Conservation (phyloP, 495 filamentous ascomycete genomes). For the Parathielavia appendiculata region DNA sequence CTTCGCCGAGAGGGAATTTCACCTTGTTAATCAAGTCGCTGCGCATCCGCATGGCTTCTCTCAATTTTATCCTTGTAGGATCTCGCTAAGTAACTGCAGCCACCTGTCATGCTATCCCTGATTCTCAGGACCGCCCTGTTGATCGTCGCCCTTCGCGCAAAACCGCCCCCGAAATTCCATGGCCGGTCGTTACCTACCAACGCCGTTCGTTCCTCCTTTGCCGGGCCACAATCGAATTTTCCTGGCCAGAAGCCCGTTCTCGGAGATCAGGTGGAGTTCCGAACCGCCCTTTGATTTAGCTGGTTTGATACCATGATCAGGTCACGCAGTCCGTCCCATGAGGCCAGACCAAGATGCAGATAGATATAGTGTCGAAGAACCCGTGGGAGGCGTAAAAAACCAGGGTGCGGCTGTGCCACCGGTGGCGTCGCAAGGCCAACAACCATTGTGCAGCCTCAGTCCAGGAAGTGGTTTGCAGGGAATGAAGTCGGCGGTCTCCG, state of each 20-base stretch:
- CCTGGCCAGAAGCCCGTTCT: too few relatives aligned
- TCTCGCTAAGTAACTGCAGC: neutral
- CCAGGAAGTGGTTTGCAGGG: neutral
- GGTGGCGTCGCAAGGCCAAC: neutral
- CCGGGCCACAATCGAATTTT: too few relatives aligned
- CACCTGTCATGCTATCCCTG: neutral
- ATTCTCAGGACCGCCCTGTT: too few relatives aligned
- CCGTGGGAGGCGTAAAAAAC: slow-evolving; percentile 1
- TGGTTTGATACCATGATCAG: neutral
- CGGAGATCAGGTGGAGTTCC: neutral
- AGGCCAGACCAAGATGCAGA: neutral
- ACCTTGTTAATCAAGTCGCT: slow-evolving; percentile 15
- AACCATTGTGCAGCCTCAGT: neutral
- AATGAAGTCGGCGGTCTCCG: too few relatives aligned
- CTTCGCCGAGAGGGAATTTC: slow-evolving; percentile 25
- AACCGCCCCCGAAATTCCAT: too few relatives aligned
- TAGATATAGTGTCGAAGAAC: neutral
- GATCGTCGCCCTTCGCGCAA: too few relatives aligned
- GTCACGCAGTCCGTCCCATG: neutral
- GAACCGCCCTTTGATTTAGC: neutral
- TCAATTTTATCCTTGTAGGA: neutral
- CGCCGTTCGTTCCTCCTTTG: too few relatives aligned
- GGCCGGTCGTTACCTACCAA: too few relatives aligned
- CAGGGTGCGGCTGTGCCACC: neutral
- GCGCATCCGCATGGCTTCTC: neutral